Conservation (phyloP, 805 yeast species). For the Cyberlindnera samutprakarnensis region DNA sequence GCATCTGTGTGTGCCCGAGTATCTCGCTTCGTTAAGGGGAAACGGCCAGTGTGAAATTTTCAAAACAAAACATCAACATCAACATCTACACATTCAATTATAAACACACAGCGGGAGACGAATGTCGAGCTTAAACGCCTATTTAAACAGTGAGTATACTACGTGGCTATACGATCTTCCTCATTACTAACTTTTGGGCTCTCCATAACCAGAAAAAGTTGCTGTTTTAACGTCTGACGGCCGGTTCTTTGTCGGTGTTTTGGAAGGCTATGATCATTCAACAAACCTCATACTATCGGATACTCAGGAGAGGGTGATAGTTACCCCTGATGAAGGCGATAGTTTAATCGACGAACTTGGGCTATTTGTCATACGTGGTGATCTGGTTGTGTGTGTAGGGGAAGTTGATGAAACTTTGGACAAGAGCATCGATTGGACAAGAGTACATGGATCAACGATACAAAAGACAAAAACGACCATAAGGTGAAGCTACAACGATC, state of each 20-base stretch:
- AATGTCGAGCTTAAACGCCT: constrained; percentile 5
- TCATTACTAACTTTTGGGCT: too few species aligned
- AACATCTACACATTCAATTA: neutral
- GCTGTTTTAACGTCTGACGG: constrained; percentile 54
- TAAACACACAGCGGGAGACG: neutral
- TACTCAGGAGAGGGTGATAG: constrained; percentile 45
- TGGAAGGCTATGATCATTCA: constrained; percentile 58
- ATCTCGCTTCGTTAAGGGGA: too few species aligned
- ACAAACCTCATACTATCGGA: constrained; percentile 51
- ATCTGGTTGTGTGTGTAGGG: constrained; percentile 50
- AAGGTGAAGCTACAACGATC: constrained; percentile 5
- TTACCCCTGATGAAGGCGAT: constrained; percentile 21
- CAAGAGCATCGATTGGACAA: constrained; percentile 28
- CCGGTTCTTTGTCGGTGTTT: constrained; percentile 36
- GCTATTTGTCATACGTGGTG: constrained; percentile 49
- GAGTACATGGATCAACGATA: constrained; percentile 19
- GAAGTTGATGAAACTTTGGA: constrained; percentile 38
- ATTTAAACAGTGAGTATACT: neutral
- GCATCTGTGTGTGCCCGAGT: too few species aligned
- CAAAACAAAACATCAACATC: neutral
- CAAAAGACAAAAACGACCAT: constrained; percentile 20
- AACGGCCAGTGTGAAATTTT: too few species aligned
- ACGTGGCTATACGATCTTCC: too few species aligned
- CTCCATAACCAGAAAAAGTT: constrained; percentile 40
- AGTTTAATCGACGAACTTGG: constrained; percentile 32